phyloP scores from a whole-genome alignment of 352 stramenopile species.

The Globisporangium megalacanthum region DNA sequence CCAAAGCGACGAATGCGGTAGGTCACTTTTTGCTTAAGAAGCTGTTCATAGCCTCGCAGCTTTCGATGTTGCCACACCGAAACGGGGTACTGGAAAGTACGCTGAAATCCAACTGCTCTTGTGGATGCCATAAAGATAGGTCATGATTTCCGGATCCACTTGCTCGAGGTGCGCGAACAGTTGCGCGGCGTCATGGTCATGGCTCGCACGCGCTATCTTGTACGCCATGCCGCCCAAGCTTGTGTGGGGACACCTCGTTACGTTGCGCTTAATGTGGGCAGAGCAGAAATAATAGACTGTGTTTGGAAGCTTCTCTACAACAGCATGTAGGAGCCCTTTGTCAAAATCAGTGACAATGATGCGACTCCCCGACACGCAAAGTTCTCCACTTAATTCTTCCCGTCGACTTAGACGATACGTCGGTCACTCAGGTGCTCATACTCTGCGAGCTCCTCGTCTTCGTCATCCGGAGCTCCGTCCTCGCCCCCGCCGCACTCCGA shows the following conservation, averaged over 20 bases:
- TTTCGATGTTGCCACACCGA: background rate
- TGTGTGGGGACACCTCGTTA: background rate
- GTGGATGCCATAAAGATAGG: background rate
- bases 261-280: slow-evolving; percentile 3
- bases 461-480: too few species aligned
- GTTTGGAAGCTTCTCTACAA: background rate
- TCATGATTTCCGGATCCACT: background rate
- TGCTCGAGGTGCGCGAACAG: background rate
- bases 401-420: too few species aligned
- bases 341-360: background rate
- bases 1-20: too few species aligned
- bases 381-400: too few species aligned
- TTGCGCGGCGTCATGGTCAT: background rate
- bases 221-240: background rate
- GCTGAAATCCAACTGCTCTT: background rate
- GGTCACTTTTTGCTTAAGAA: background rate
- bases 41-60: slow-evolving; percentile 2
- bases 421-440: too few species aligned
- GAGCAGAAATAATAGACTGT: background rate
- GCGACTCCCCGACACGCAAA: too few species aligned
- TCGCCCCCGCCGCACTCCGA: too few species aligned
- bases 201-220: too few species aligned
- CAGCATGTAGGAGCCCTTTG: background rate
- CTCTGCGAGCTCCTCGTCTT: too few species aligned
- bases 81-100: background rate